These are phyloP conservation scores for Mrakia frigida DNA, from an alignment of 768 basidiomycete species.

Conservation along the genomic window DNA sequence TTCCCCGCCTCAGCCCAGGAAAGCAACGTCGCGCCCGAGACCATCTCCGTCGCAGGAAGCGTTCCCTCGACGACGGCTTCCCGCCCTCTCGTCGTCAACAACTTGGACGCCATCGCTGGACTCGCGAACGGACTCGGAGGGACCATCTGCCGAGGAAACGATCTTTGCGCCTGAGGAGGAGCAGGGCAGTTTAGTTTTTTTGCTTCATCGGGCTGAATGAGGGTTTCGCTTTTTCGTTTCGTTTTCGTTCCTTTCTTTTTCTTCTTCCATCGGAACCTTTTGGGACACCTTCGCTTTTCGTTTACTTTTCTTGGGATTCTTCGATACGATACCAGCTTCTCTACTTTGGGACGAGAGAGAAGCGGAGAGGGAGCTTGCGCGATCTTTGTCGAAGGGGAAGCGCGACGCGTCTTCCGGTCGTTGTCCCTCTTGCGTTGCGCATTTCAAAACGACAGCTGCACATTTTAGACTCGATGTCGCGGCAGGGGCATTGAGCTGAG, in stretches of 20 bases:
- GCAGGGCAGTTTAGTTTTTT: background rate
- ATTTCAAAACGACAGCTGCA: too few species aligned
- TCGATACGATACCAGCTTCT: background rate
- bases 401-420: too few species aligned
- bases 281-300: background rate
- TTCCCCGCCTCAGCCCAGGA: background rate
- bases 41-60: background rate
- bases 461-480: too few species aligned
- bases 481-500: too few species aligned
- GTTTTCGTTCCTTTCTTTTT: background rate
- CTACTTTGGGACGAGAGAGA: background rate
- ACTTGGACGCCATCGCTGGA: constrained; percentile 32
- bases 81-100: constrained; percentile 34
- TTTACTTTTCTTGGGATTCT: background rate
- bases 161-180: background rate
- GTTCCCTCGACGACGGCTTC: background rate
- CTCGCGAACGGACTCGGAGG: constrained; percentile 30
- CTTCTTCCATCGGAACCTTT: background rate
- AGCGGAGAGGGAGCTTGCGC: too few species aligned
- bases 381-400: too few species aligned
- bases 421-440: too few species aligned
- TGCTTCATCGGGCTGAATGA: too few species aligned
- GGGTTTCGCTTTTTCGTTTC: background rate
- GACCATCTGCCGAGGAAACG: background rate
- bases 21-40: background rate